These are phyloP conservation scores for Graphilbum fragrans DNA, from an alignment of 2,329 filamentous ascomycete species.

Conservation along the genomic window DNA sequence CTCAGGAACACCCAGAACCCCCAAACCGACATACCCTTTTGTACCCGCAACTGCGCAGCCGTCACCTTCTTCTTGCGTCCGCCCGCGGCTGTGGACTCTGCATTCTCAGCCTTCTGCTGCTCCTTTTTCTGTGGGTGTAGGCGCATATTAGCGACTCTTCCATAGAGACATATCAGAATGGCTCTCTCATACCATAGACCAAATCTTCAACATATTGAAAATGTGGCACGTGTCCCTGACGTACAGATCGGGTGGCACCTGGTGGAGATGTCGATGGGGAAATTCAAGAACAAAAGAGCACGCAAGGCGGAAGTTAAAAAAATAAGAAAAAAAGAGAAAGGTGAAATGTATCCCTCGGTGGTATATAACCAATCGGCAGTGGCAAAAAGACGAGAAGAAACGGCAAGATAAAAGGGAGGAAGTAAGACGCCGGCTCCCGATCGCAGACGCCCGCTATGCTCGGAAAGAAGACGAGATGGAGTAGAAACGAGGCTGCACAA, in stretches of 20 bases:
- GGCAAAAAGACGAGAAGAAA: not conserved
- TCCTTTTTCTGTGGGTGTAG: conserved; percentile 91
- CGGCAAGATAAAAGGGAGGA: not conserved
- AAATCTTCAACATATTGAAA: conserved; percentile 91
- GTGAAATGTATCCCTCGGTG: not conserved
- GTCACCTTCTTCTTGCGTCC: conserved; percentile 98
- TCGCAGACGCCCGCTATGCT: too few species aligned
- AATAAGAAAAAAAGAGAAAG: not conserved
- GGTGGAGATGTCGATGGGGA: too few species aligned
- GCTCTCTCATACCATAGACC: conserved; percentile 71
- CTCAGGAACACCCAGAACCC: not conserved
- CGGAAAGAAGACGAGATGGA: not conserved
- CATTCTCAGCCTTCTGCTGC: conserved; percentile 87
- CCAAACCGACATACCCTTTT: conserved; percentile 58
- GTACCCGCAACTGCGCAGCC: conserved; percentile 84
- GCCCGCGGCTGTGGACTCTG: conserved; percentile 50
- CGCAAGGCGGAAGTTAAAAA: too few species aligned
- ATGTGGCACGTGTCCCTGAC: not conserved
- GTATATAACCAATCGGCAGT: not conserved
- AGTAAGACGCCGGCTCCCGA: not conserved
- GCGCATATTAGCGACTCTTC: conserved; percentile 14
- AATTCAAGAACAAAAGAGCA: too few species aligned
- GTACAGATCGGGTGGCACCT: too few species aligned
- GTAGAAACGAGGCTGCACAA: not conserved
- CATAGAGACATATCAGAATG: conserved; percentile 9